These are phyloP conservation scores for Bertia moriformis DNA, from an alignment of 2,329 filamentous ascomycete species.

Conservation along the genomic window DNA sequence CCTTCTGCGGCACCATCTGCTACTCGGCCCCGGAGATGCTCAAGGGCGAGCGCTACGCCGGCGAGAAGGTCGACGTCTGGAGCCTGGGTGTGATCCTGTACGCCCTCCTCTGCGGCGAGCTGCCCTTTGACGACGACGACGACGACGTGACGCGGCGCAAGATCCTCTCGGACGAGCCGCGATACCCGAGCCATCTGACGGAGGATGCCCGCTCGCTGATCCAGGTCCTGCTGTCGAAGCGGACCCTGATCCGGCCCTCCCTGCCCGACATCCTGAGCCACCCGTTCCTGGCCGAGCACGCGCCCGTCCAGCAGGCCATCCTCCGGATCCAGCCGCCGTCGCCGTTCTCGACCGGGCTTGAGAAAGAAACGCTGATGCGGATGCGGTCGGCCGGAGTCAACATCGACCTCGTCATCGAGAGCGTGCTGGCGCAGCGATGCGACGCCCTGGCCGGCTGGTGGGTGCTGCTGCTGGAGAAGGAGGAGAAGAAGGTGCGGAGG, in stretches of 20 bases:
- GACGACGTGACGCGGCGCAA: conserved; percentile 72
- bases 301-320: conserved; percentile 76
- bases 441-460: conserved; percentile 91
- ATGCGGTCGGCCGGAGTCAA: conserved; percentile 92
- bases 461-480: conserved; percentile 86
- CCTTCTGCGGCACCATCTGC: conserved; percentile 93
- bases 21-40: conserved; percentile 98
- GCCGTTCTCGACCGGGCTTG: conserved; percentile 71
- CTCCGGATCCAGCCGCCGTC: conserved; percentile 67
- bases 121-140: conserved; percentile 93
- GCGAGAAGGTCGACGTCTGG: conserved; percentile 96
- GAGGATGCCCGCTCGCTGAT: conserved; percentile 66
- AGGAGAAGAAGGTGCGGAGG: conserved; percentile 70
- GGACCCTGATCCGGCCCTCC: conserved; percentile 68
- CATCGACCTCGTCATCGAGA: conserved; percentile 86
- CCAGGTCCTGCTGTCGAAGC: conserved; percentile 71
- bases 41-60: conserved; percentile 93
- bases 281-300: conserved; percentile 75
- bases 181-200: conserved; percentile 68
- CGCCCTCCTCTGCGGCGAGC: conserved; percentile 66
- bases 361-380: conserved; percentile 79
- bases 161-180: conserved; percentile 75
- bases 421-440: conserved; percentile 77
- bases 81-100: conserved; percentile 76
- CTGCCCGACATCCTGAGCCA: conserved; percentile 76